Conservation (phyloP, 345 rosid genomes). For the Odontarrhena argentea region DNA sequence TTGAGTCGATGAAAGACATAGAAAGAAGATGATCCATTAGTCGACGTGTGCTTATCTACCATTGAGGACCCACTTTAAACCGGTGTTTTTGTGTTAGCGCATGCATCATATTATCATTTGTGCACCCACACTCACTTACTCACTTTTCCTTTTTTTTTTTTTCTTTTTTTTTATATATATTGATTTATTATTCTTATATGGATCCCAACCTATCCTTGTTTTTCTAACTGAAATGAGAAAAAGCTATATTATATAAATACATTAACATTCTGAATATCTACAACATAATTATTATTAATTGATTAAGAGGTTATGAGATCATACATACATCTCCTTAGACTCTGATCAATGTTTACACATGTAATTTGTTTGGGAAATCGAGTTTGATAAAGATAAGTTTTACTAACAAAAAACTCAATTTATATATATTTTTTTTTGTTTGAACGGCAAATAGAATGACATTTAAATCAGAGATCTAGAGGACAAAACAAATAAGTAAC, state of each 20-base stretch:
- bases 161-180: background rate
- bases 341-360: no score
- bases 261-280: conserved; percentile 9
- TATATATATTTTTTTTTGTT: no score
- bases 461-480: no score
- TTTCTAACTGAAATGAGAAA: background rate
- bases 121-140: conserved; percentile 14
- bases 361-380: no score
- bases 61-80: conserved; percentile 32
- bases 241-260: no score
- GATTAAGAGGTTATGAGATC: no score
- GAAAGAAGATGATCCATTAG: conserved; percentile 27
- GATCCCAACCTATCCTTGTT: conserved; percentile 30
- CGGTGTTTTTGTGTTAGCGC: conserved; percentile 39
- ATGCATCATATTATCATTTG: conserved; percentile 44
- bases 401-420: no score
- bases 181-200: background rate
- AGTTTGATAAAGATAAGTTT: no score
- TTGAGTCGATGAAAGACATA: conserved; percentile 19
- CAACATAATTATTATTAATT: background rate
- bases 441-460: no score
- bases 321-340: no score
- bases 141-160: background rate
- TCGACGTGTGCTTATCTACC: conserved; percentile 38
- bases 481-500: background rate